Percentiles rank a stretch among this genome's conserved stretches.
These are phyloP conservation scores for Colletotrichum viniferum DNA, from an alignment of 2,329 filamentous ascomycete species.

Conservation along the genomic window DNA sequence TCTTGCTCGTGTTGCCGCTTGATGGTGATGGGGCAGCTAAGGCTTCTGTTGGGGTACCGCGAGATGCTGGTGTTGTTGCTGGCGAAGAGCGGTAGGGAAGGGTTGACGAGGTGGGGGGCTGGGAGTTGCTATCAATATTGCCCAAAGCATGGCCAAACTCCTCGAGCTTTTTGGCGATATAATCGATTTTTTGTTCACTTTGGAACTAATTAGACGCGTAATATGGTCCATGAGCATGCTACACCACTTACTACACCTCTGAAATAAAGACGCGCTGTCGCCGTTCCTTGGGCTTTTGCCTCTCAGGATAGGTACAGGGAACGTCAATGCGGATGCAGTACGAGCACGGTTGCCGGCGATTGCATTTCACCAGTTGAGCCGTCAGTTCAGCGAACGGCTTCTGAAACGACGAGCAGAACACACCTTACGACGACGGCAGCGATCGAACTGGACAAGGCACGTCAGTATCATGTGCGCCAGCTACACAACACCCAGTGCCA, in stretches of 20 bases:
- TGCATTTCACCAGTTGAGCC: neutral
- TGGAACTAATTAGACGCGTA: fast-evolving
- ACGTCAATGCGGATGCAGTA: neutral
- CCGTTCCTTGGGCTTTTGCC: neutral
- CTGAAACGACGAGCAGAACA: neutral
- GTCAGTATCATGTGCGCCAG: neutral
- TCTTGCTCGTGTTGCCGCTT: neutral
- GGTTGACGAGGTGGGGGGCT: neutral
- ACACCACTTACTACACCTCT: neutral
- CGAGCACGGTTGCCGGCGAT: slow-evolving; percentile 5
- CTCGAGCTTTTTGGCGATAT: slow-evolving; percentile 4
- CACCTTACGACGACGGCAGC: slow-evolving; percentile 15
- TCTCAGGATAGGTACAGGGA: neutral
- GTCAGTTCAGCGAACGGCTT: neutral
- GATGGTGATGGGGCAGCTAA: neutral
- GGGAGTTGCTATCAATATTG: neutral
- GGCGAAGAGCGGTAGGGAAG: neutral
- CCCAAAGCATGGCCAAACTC: neutral
- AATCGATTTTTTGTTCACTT: slow-evolving; percentile 4
- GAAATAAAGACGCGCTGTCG: slow-evolving; percentile 9
- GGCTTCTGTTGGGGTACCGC: neutral
- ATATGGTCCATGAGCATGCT: fast-evolving
- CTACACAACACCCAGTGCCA: neutral
- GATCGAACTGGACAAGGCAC: neutral
- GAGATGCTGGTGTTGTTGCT: slow-evolving; percentile 6